Evolutionary conservation across 257 asterid genomes (phyloP).

Genomic region (Solanum gracilifrons): DNA sequence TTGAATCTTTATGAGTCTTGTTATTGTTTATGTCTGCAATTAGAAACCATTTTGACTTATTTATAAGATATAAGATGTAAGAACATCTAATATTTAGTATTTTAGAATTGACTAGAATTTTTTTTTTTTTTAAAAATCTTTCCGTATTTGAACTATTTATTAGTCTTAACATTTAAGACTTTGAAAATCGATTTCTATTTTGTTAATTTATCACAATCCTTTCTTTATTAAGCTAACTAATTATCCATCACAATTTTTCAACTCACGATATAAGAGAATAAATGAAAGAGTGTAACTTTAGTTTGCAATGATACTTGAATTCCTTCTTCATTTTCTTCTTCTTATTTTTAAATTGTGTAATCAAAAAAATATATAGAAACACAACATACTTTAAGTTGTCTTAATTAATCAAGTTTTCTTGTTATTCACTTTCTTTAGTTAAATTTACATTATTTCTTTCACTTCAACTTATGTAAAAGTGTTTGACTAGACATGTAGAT

Average conservation of each 20-base stretch:
- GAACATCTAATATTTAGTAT: background rate
- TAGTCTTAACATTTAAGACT: background rate
- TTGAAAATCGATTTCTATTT: background rate
- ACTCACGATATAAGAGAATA: background rate
- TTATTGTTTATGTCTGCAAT: too few species aligned
- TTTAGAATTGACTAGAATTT: background rate
- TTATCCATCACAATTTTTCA: background rate
- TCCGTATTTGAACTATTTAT: background rate
- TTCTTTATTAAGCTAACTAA: background rate
- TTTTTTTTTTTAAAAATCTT: background rate
- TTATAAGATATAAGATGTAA: background rate
- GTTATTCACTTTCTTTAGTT: background rate
- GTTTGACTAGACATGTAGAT: background rate
- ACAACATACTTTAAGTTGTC: background rate
- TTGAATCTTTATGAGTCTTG: too few species aligned
- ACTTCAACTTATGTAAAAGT: background rate
- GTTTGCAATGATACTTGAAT: background rate
- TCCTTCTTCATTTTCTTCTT: background rate
- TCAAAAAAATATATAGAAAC: background rate
- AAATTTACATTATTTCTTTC: background rate
- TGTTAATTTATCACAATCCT: too few species aligned
- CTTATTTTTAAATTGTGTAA: background rate
- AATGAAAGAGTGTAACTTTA: background rate
- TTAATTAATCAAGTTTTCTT: background rate
- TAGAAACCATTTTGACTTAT: too few species aligned